Conservation (phyloP, 2,329 filamentous ascomycete genomes). For the Neospermospora avenae region DNA sequence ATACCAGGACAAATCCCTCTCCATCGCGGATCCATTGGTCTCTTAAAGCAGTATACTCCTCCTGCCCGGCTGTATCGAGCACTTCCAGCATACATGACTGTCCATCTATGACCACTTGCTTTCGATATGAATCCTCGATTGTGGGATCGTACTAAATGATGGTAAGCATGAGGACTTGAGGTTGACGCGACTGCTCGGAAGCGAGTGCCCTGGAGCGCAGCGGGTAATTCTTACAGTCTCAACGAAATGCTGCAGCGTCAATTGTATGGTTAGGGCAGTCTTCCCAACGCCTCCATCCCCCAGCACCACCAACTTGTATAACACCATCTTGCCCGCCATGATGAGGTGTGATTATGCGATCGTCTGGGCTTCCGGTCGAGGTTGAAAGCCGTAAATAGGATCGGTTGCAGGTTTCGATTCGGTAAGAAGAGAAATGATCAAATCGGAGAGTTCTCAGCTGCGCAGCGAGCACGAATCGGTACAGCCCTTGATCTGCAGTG, state of each 20-base stretch:
- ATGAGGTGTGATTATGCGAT: constrained; percentile 16
- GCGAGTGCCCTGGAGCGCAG: neutral
- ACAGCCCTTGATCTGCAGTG: constrained; percentile 23
- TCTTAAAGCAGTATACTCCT: constrained; percentile 94
- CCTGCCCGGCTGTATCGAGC: constrained; percentile 94
- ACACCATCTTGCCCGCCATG: constrained; percentile 75
- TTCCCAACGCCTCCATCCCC: constrained; percentile 94
- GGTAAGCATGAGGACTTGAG: constrained; percentile 21
- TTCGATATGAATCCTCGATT: constrained; percentile 84
- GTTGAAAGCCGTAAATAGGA: constrained; percentile 13
- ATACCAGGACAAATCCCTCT: constrained; percentile 95
- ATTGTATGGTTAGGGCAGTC: constrained; percentile 90
- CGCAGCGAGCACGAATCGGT: constrained; percentile 14
- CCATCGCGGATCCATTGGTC: constrained; percentile 99
- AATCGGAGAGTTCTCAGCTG: constrained; percentile 16
- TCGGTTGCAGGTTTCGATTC: constrained; percentile 8
- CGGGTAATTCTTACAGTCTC: constrained; percentile 63
- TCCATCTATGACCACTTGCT: constrained; percentile 88
- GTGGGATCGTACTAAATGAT: constrained; percentile 66
- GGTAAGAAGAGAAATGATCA: constrained; percentile 9
- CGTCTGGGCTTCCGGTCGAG: constrained; percentile 12
- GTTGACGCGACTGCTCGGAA: neutral
- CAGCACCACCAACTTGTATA: constrained; percentile 94
- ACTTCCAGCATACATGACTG: constrained; percentile 98
- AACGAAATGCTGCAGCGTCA: constrained; percentile 97